phyloP scores from a whole-genome alignment of 495 filamentous ascomycete genomes.

The Penicillium argentinense region DNA sequence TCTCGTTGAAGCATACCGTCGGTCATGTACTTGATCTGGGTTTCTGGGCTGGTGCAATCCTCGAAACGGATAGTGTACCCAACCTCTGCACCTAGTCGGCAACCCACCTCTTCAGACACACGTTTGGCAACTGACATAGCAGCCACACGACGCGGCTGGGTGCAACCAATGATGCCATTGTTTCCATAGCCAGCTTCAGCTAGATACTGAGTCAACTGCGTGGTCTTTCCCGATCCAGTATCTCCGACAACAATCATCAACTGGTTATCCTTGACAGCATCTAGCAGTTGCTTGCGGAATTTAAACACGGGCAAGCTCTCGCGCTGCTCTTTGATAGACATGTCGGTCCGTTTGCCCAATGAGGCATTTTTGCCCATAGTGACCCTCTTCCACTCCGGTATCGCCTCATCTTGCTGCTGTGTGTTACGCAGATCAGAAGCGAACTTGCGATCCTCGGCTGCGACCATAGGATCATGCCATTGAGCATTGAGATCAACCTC shows the following conservation, averaged over 20 bases:
- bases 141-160: slow-evolving; percentile 93
- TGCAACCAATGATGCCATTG: slow-evolving; percentile 92
- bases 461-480: slow-evolving; percentile 96
- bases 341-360: slow-evolving; percentile 80
- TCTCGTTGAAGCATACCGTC: slow-evolving; percentile 98
- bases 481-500: slow-evolving; percentile 86
- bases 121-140: slow-evolving; percentile 97
- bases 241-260: slow-evolving; percentile 95
- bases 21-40: slow-evolving; percentile 99
- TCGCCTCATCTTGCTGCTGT: slow-evolving; percentile 56
- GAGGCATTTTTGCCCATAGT: slow-evolving; percentile 79
- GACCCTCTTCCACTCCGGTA: slow-evolving; percentile 92
- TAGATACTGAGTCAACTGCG: slow-evolving; percentile 91
- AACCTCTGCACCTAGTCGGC: slow-evolving; percentile 85
- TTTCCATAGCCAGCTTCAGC: slow-evolving; percentile 90
- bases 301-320: slow-evolving; percentile 89
- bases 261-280: slow-evolving; percentile 86
- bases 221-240: slow-evolving; percentile 97
- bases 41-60: slow-evolving; percentile 85
- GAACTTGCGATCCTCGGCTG: slow-evolving; percentile 79
- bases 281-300: slow-evolving; percentile 82
- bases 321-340: slow-evolving; percentile 94
- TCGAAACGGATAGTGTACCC: slow-evolving; percentile 99
- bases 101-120: slow-evolving; percentile 95
- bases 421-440: slow-evolving; percentile 74